phyloP scores from a whole-genome alignment of 169 alveolate species.

The Plasmodium knowlesi region DNA sequence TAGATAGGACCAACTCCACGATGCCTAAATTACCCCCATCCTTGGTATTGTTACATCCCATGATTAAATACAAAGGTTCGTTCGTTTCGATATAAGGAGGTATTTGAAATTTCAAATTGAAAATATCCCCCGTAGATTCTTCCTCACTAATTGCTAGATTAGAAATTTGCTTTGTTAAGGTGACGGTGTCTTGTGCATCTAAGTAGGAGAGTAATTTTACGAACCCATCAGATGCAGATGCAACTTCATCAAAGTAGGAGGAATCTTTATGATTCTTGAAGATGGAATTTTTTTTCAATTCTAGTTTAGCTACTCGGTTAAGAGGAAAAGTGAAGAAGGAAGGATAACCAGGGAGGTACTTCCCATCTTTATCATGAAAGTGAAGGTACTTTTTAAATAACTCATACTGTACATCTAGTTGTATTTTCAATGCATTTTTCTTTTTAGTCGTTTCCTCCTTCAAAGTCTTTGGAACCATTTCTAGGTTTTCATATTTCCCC shows the following conservation, averaged over 20 bases:
- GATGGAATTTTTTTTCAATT: constrained; percentile 32
- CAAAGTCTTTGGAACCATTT: constrained; percentile 8
- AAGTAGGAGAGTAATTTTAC: constrained; percentile 17
- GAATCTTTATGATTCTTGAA: constrained; percentile 15
- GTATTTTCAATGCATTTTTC: constrained; percentile 1
- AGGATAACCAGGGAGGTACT: constrained; percentile 19
- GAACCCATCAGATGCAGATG: neutral
- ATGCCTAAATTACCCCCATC: constrained; percentile 38
- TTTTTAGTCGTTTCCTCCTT: neutral
- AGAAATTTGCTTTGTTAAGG: neutral
- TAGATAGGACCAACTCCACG: constrained; percentile 38
- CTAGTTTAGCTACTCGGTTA: constrained; percentile 19
- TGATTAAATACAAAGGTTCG: constrained; percentile 32
- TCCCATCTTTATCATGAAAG: neutral
- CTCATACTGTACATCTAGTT: constrained; percentile 4
- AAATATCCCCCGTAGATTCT: neutral
- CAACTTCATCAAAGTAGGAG: constrained; percentile 8
- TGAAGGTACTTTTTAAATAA: constrained; percentile 12
- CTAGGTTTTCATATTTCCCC: neutral
- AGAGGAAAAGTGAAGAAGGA: constrained; percentile 9
- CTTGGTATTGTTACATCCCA: constrained; percentile 52
- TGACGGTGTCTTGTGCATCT: constrained; percentile 20
- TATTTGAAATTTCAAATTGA: constrained; percentile 22
- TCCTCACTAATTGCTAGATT: neutral
- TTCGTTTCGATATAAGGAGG: constrained; percentile 23